A percentile compares a stretch with the other conserved stretches of the same genome.
Conservation (phyloP, 306 rosid species). For the Cucumis hystrix region DNA sequence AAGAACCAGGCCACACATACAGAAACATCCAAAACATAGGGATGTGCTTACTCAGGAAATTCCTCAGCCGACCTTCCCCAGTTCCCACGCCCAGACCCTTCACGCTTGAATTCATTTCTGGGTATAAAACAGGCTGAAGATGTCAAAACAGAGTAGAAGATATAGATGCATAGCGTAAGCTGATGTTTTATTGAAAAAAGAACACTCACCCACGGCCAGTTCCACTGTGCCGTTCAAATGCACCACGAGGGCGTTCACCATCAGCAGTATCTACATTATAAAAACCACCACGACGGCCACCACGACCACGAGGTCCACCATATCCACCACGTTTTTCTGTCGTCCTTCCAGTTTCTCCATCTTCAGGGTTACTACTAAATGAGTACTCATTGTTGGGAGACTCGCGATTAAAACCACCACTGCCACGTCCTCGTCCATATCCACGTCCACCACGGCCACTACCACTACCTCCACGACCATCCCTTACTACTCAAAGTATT, state of each 20-base stretch:
- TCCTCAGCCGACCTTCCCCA: constrained; percentile 80
- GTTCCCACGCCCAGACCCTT: constrained; percentile 84
- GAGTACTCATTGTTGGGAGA: constrained; percentile 29
- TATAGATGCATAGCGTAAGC: background rate
- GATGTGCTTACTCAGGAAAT: constrained; percentile 31
- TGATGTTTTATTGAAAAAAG: background rate
- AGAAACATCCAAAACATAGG: background rate
- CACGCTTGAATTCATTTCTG: constrained; percentile 67
- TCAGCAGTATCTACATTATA: constrained; percentile 63
- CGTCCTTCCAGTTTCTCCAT: constrained; percentile 40
- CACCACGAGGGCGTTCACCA: constrained; percentile 56
- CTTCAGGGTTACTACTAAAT: constrained; percentile 30
- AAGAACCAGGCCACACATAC: background rate
- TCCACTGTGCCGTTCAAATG: constrained; percentile 80
- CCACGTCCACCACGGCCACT: constrained; percentile 34
- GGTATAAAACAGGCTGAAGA: constrained; percentile 2
- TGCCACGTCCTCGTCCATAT: constrained; percentile 22
- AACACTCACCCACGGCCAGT: constrained; percentile 73
- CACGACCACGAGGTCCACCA: constrained; percentile 60
- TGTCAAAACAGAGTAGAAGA: background rate
- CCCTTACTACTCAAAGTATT: constrained; percentile 45
- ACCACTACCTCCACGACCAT: constrained; percentile 61
- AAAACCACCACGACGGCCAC: constrained; percentile 74
- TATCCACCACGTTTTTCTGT: constrained; percentile 44
- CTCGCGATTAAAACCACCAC: constrained; percentile 43